Base-by-base conservation (phyloP, 108 stramenopile genomes). In the Skeletonema costatum region DNA sequence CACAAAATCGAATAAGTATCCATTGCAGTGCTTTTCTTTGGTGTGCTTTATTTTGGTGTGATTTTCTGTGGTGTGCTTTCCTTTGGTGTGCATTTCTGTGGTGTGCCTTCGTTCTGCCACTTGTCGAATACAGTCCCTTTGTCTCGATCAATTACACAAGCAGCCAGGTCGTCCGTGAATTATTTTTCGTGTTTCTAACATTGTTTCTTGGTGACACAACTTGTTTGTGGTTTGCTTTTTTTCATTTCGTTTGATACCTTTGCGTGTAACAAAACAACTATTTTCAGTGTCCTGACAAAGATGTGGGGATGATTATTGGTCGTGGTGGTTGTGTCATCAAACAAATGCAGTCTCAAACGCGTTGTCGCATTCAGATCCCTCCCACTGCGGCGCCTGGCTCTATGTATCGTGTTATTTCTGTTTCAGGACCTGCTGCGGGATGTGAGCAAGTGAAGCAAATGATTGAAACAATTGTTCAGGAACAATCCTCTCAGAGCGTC, bases 231-330 rank as follows among this genome's bases (percentile, higher is more conserved):
- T 64, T 65, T 38, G 13, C 29, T 58, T 38, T 74, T 74, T 30
- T 51, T 36, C 16, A 58, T 10, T 35, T 13, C 56, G 42, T 11
- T 38, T 35, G 35, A 42, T 74, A 21, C 38, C 53, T 30, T 32
- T 74, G 8, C 19, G 46, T n/a, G 25, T 39, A 39, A 56, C 35
- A 70, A 53, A 19, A 42, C 64, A 66, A 66, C 35, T 29, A 3
- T 67, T 66, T 58, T 38, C 33, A 86, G 85, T 87, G 88, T 63
- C 92, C 92, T 13, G 90, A 93, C 71, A 80, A 85, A 74, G 96
- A 97, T 77, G 93, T 97, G 10, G 96, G 96, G 0, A 85, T 97
- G 87, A 89, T 92, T 70, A 97, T 97, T 56, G 96, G 96, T 14
- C 79, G 92, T 31, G 81, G 81, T 60, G 96, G 96, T 9, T 93